Base-by-base conservation (phyloP, 768 basidiomycete genomes). In the Tylopilus plumbeoviolaceoides region DNA sequence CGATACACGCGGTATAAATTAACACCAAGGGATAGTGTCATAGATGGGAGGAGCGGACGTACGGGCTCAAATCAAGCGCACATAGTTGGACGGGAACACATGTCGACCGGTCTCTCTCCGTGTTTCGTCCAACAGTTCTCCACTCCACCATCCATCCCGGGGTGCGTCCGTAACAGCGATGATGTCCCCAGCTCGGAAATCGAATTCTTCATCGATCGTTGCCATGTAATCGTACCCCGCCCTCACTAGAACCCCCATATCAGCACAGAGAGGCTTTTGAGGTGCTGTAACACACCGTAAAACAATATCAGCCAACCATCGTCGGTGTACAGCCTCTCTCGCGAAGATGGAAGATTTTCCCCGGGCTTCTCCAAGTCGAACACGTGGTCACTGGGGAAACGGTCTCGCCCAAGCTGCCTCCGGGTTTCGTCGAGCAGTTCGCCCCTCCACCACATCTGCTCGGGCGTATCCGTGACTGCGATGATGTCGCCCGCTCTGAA, bases 131-230 rank as follows among this genome's bases (percentile, higher is more conserved):
- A 91, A 72, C 53, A 92, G 69, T 60, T 89, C 85, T 23, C 95
- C 95, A 50, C 84, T 89, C 95, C 95, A 98, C 95, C 95, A 98
- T 1, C 95, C 95, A 63, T 98, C 95, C 60, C 94, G 92, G 4
- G 93, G 92, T 5, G 94, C 95, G 23, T 84, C 79, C 0, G 91
- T 95, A 11, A 98, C 95, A 8, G 93, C 94, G 59, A 98, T 97
- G 58, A 98, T 90, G 70, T 98, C 95, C 1, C 89, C 91, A 21
- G 85, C 76, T 66, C 93, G 91, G 83, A 98, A 97, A 67, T 95
- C 90, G 67, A 98, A 97, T 72, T 98, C 95, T 63, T 95, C 93
- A 1, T 89, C 85, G 57, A 88, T 89, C 11, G 87, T 84, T 12
- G 90, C 91, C 1, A 71, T 70, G 61, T 95, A 95, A 68, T 93